phyloP scores from a whole-genome alignment of 1,139 yeast genomes.

The Yarrowia galli region DNA sequence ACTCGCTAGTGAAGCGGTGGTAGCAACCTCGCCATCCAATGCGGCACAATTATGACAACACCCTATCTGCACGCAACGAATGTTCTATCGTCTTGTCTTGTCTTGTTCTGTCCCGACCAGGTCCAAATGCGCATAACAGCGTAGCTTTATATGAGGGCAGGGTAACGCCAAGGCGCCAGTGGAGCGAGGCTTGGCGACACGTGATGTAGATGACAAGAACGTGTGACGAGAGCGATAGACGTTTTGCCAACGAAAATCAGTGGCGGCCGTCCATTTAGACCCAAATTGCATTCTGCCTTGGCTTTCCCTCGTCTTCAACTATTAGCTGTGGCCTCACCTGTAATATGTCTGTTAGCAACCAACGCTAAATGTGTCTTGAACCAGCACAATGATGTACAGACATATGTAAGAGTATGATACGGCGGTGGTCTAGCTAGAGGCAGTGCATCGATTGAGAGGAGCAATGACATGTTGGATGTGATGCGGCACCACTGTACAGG shows the following conservation, averaged over 20 bases:
- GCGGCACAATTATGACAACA: not conserved
- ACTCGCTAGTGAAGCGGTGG: not conserved
- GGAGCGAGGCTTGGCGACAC: slow-evolving; percentile 12
- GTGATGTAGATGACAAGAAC: not conserved
- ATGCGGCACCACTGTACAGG: not conserved
- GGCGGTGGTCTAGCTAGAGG: not conserved
- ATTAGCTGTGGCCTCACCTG: not conserved
- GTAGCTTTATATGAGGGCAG: slow-evolving; percentile 22
- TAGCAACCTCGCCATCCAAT: not conserved
- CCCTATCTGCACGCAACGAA: not conserved
- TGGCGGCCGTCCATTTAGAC: not conserved
- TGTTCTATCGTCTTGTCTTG: slow-evolving; percentile 9
- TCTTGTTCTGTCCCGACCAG: not conserved
- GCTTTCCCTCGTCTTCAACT: not conserved
- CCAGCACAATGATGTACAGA: not conserved
- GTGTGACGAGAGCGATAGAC: not conserved
- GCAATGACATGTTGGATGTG: not conserved
- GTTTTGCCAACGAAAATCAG: not conserved
- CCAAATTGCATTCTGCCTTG: not conserved
- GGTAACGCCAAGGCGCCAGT: slow-evolving; percentile 35
- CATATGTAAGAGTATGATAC: not conserved
- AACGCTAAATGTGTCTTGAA: not conserved
- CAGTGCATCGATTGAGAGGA: not conserved
- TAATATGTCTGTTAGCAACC: slow-evolving; percentile 10
- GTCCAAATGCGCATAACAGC: not conserved